phyloP scores from a whole-genome alignment of 148 eudicot genomes.

The Fagopyrum homotropicum region DNA sequence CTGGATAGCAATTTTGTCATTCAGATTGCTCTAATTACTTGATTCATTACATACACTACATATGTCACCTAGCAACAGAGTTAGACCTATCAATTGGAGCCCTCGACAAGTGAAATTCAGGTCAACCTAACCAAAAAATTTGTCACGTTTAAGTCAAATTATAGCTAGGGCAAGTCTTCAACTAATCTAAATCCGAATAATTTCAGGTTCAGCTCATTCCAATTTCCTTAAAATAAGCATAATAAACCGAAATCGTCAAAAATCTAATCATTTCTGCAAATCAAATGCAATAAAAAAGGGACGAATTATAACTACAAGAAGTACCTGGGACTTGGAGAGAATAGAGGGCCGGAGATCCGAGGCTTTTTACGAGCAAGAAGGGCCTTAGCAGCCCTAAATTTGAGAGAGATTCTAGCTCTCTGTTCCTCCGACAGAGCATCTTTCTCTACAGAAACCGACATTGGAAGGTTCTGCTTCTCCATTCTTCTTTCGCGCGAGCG shows the following conservation, averaged over 20 bases:
- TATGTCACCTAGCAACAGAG: background rate
- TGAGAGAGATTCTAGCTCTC: conserved; percentile 63
- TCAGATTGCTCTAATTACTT: too few species aligned
- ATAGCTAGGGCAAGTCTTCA: background rate
- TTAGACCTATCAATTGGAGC: background rate
- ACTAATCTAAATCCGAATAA: background rate
- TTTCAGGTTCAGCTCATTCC: background rate
- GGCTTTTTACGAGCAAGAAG: conserved; percentile 63
- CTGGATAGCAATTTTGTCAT: too few species aligned
- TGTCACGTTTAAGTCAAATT: background rate
- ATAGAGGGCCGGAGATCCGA: conserved; percentile 21
- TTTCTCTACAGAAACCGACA: background rate
- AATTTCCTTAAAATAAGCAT: background rate
- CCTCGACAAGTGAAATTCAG: background rate
- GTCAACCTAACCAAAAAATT: background rate
- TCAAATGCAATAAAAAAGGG: background rate
- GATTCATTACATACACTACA: too few species aligned
- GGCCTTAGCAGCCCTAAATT: conserved; percentile 74
- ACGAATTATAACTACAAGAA: background rate
- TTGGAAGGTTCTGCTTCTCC: conserved; percentile 12
- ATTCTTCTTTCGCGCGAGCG: background rate
- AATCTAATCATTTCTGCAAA: background rate
- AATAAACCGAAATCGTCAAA: background rate
- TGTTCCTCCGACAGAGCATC: conserved; percentile 55
- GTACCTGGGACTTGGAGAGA: conserved; percentile 14